Evolutionary conservation across 2,329 filamentous ascomycete genomes (phyloP).

Genomic region (Aspergillus nomiae): DNA sequence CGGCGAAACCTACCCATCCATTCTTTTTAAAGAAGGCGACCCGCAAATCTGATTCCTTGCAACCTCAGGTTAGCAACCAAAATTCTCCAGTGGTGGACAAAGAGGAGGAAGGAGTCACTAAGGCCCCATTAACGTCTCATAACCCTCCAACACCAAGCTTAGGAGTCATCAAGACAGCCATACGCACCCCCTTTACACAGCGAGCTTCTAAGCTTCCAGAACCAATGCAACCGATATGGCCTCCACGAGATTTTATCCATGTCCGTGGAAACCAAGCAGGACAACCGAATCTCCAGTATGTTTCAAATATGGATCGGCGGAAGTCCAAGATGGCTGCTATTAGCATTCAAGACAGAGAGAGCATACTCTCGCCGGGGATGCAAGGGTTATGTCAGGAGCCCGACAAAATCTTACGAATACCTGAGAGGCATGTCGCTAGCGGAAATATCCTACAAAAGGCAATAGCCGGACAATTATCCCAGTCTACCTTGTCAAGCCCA

Average conservation of each 20-base stretch:
- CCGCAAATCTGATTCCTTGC: conserved; percentile 17
- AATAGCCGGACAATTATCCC: conserved; percentile 33
- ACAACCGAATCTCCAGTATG: not conserved
- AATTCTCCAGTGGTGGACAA: not conserved
- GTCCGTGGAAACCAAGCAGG: conserved; percentile 52
- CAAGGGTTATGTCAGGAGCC: not conserved
- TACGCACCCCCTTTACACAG: conserved; percentile 22
- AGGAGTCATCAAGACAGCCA: not conserved
- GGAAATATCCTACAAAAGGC: conserved; percentile 30
- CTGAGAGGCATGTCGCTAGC: conserved; percentile 32
- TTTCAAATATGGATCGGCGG: conserved; percentile 26
- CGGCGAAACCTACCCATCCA: conserved; percentile 61
- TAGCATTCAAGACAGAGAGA: conserved; percentile 37
- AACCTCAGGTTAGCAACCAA: not conserved
- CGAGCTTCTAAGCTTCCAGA: conserved; percentile 32
- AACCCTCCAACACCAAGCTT: not conserved
- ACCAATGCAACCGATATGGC: conserved; percentile 41
- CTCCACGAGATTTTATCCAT: conserved; percentile 39
- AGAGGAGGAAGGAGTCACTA: not conserved
- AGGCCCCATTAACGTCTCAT: not conserved
- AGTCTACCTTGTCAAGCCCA: conserved; percentile 5
- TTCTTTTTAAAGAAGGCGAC: conserved; percentile 66
- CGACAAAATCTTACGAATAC: conserved; percentile 29
- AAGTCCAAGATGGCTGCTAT: conserved; percentile 42
- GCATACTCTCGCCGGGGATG: conserved; percentile 25